A percentile compares a stretch with the other conserved stretches of the same genome.
Evolutionary conservation across 2,329 filamentous ascomycete species (phyloP).

Genomic region (Arthroderma sp.): DNA sequence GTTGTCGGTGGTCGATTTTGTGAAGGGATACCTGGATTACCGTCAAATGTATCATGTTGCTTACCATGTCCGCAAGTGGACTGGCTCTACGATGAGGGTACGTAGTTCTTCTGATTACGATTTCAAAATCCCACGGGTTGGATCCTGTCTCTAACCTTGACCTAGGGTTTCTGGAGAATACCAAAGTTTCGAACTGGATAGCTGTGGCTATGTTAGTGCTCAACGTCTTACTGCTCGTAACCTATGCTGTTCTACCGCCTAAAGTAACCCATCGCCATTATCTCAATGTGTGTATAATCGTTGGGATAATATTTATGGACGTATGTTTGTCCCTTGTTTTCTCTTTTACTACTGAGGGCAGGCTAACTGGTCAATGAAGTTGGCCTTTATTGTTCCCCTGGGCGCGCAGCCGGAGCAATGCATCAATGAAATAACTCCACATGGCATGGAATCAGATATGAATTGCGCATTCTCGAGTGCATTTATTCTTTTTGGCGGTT

Average conservation of each 20-base stretch:
- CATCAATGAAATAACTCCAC: constrained; percentile 77
- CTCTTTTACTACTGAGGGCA: neutral
- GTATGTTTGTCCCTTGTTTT: constrained; percentile 37
- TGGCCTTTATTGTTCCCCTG: constrained; percentile 83
- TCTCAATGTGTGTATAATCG: constrained; percentile 71
- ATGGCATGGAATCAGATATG: constrained; percentile 72
- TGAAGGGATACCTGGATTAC: constrained; percentile 29
- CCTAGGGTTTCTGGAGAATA: constrained; percentile 42
- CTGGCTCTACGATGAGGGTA: constrained; percentile 53
- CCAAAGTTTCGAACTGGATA: constrained; percentile 63
- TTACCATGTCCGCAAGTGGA: constrained; percentile 78
- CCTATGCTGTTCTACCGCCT: constrained; percentile 66
- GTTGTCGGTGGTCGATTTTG: constrained; percentile 51
- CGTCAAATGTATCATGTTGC: constrained; percentile 54
- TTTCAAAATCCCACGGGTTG: neutral
- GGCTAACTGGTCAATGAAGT: constrained; percentile 31
- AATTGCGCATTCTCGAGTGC: constrained; percentile 82
- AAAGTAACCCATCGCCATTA: constrained; percentile 90
- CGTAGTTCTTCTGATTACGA: constrained; percentile 19
- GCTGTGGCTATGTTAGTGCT: constrained; percentile 61
- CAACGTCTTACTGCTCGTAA: constrained; percentile 62
- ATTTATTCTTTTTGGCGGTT: constrained; percentile 73
- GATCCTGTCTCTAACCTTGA: constrained; percentile 2
- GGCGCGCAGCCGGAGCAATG: constrained; percentile 68
- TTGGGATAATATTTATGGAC: constrained; percentile 65